Conservation (phyloP, 2,329 filamentous ascomycete genomes). For the Phoma herbarum region DNA sequence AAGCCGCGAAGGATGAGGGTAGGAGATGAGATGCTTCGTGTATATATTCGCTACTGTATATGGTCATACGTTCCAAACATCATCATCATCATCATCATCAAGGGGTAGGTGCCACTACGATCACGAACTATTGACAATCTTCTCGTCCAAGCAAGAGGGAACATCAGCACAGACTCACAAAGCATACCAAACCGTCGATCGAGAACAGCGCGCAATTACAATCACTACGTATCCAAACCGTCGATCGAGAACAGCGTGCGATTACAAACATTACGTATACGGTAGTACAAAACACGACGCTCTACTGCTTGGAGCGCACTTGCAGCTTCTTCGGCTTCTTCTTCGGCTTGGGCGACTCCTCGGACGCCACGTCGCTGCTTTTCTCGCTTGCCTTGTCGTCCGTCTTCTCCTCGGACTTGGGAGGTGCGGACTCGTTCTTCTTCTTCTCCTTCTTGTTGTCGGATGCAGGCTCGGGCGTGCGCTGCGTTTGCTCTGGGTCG, state of each 20-base stretch:
- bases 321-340: constrained; percentile 53
- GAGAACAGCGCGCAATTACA: not conserved
- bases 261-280: not conserved
- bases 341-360: constrained; percentile 35
- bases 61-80: no score
- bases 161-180: no score
- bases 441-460: constrained; percentile 6
- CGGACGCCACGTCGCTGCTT: constrained; percentile 5
- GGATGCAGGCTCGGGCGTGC: constrained; percentile 9
- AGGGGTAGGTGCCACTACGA: no score
- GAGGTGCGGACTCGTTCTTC: not conserved
- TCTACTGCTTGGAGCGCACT: constrained; percentile 31
- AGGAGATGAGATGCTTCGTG: not conserved
- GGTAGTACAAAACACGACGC: not conserved
- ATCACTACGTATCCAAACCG: not conserved
- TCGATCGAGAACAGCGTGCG: no score
- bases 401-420: constrained; percentile 9
- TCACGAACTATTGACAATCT: no score
- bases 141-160: no score
- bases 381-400: constrained; percentile 15
- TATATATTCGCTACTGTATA: not conserved
- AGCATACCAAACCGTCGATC: no score
- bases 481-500: constrained; percentile 2
- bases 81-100: no score
- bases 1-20: no score